Evolutionary conservation across 768 basidiomycete species (phyloP), one percentile per base, ranked within the genome.

Genomic region (Tulasnella sp.): DNA sequence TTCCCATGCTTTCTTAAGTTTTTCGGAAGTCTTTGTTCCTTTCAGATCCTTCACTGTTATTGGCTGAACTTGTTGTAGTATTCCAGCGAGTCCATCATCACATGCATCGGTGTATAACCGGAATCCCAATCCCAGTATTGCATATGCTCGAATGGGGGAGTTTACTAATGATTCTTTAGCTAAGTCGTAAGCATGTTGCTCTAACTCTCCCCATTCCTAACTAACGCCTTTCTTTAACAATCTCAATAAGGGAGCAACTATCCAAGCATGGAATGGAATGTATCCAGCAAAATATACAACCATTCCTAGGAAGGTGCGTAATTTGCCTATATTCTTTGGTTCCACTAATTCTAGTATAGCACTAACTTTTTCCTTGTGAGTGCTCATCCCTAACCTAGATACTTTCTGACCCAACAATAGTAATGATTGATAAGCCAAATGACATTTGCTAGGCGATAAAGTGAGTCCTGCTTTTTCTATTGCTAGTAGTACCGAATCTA

Each of bases 371-470:
- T 67, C 66, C 42, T 60, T 50, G 52, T 70, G 64, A 0, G 66
- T 69, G 0, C 65, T 68, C 1, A 70, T 45, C 1, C 68, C 69
- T 0, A 69, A 57, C 3, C 4, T 61, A 0, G 68, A 71, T 0
- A 70, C 67, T 44, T 69, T 69, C 33, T 70, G 69, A 3, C 69
- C 69, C 4, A 70, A 57, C 1, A 70, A 55, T 0, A 66, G 37
- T 0, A 70, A 54, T 0, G 65, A 67, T 20, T 56, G 58, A 48
- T 61, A 70, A 0, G 45, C 63, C 7, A 69, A 55, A 48, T 66
- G 63, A 42, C 67, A 69, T 52, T 70, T 70, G 0, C 68, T n/a
- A 19, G 48, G 48, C 24, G 41, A 65, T 0, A 69, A 54, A 0
- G 67, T 69, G 1, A 70, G 58, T 20, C 58, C 66, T 0, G 68